Evolutionary conservation across 345 rosid genomes (phyloP), one percentile per base, ranked within the genome.

Genomic region (Rhizophora mangle): DNA sequence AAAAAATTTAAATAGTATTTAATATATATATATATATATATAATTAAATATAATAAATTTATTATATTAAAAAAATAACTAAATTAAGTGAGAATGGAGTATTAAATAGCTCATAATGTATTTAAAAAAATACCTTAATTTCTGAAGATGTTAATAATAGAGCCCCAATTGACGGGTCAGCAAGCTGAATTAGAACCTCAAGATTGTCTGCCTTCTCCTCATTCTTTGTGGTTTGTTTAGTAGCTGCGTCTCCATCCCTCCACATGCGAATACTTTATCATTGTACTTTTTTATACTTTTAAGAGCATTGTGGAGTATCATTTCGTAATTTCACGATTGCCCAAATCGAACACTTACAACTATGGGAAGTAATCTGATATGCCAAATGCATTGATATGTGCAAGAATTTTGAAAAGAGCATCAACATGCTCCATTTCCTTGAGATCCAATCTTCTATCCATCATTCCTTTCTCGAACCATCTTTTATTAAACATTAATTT

Each of bases 331-430:
- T 85, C 87, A 53, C 83, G 87, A 0, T 89, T 88, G 74, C 83
- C 89, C 21, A 83, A 60, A 34, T 85, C 89, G 36, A 88, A 68
- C 47, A 82, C 75, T 65, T 56, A 62, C 72, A 83, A 62, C 55
- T 64, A 74, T 2, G 91, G 85, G 22, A 86, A 26, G 57, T 79
- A 86, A 73, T 88, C 88, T 7, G 88, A 88, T 11, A 83, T 6
- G 13, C 78, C 79, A 68, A 86, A 88, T 0, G 85, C 67, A 34
- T 68, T 80, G 11, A 82, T 29, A 63, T 82, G 75, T 3, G 62
- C 46, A 2, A 85, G 71, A 20, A 72, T 74, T 2, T 76, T 70
- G 70, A 34, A 34, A 34, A 34, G 37, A 34, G 37, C 37, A 34
- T 34, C 37, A 34, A 34, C 46, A 39, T 39, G 46, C 46, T 39